Conservation (phyloP, 495 filamentous ascomycete genomes). For the Geoglossum glabrum region DNA sequence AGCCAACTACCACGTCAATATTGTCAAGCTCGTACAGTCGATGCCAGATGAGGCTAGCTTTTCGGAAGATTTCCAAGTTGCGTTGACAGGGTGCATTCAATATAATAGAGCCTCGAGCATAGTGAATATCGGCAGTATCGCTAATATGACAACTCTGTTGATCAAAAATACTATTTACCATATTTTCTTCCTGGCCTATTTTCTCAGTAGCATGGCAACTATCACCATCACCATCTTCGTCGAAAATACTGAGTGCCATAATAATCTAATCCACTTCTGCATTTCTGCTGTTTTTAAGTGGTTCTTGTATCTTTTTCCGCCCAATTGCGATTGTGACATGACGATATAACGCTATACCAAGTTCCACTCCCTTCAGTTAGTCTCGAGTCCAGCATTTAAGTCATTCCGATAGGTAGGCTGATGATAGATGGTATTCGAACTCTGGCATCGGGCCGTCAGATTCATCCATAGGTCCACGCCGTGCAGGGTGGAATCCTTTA, state of each 20-base stretch:
- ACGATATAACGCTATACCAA: neutral
- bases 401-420: neutral
- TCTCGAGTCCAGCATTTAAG: neutral
- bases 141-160: neutral
- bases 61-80: neutral
- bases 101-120: neutral
- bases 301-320: neutral
- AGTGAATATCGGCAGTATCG: neutral
- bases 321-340: neutral
- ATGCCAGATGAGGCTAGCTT: neutral
- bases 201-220: neutral
- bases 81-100: neutral
- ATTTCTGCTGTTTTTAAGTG: neutral
- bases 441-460: neutral
- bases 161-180: neutral
- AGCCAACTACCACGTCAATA: neutral
- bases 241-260: neutral
- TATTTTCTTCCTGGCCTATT: neutral
- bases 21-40: neutral
- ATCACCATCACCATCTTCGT: neutral
- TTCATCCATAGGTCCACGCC: neutral
- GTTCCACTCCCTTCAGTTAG: neutral
- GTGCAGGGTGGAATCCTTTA: neutral
- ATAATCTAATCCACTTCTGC: neutral
- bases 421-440: neutral